Percentiles rank a stretch among this genome's conserved stretches.
phyloP scores from a whole-genome alignment of 2,329 filamentous ascomycete species.

The Curvularia verruculosa region DNA sequence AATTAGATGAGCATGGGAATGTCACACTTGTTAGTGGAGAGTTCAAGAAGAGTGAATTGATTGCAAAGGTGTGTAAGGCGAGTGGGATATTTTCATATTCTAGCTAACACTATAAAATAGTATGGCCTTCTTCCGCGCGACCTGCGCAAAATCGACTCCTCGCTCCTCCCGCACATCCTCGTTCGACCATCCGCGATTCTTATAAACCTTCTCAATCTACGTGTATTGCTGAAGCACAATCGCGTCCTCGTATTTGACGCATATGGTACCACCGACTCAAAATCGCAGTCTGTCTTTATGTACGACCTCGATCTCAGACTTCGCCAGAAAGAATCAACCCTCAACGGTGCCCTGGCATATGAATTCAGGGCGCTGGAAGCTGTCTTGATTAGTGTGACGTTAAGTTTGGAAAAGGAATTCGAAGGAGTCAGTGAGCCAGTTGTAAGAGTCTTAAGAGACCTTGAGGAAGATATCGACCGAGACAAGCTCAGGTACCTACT shows the following conservation, averaged over 20 bases:
- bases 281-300: constrained; percentile 96
- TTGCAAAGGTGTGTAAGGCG: constrained; percentile 72
- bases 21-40: constrained; percentile 93
- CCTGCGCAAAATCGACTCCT: constrained; percentile 96
- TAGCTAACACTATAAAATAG: constrained; percentile 53
- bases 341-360: constrained; percentile 71
- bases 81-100: fast-evolving
- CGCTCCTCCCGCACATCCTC: constrained; percentile 91
- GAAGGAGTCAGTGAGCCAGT: constrained; percentile 92
- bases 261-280: constrained; percentile 91
- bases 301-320: constrained; percentile 95
- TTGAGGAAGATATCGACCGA: constrained; percentile 95
- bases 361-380: constrained; percentile 96
- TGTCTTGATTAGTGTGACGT: constrained; percentile 90
- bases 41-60: constrained; percentile 96
- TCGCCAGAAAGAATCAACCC: constrained; percentile 72
- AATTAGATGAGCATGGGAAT: constrained; percentile 90
- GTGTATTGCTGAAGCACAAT: constrained; percentile 93
- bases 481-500: constrained; percentile 90
- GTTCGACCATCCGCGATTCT: constrained; percentile 91
- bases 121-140: constrained; percentile 93
- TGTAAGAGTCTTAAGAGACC: constrained; percentile 81
- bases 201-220: constrained; percentile 93
- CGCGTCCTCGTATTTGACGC: constrained; percentile 95
- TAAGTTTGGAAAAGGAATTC: constrained; percentile 90